phyloP scores from a whole-genome alignment of 768 basidiomycete species.

The Daedaleopsis sinensis region DNA sequence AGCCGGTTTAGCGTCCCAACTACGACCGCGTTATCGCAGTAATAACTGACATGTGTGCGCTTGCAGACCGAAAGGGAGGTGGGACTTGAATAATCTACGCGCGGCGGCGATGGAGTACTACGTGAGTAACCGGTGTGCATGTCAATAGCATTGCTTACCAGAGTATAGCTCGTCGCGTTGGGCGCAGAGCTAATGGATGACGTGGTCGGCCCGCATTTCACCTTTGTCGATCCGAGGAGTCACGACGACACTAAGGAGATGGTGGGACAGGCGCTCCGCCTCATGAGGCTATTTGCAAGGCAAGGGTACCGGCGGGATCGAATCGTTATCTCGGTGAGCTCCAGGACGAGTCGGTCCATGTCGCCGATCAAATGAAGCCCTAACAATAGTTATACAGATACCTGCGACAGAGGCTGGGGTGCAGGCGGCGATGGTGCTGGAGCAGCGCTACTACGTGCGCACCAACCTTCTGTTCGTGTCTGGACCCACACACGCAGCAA shows the following conservation, averaged over 20 bases:
- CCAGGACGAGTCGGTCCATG: background rate
- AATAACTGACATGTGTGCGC: constrained; percentile 20
- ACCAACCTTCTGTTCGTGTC: constrained; percentile 58
- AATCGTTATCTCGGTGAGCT: constrained; percentile 53
- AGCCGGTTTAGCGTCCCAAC: background rate
- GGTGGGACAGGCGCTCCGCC: constrained; percentile 43
- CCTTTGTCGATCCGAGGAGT: constrained; percentile 54
- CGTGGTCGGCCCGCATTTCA: constrained; percentile 50
- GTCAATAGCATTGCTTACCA: background rate
- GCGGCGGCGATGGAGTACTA: constrained; percentile 31
- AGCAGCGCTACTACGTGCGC: constrained; percentile 41
- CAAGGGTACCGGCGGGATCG: constrained; percentile 42
- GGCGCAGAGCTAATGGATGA: constrained; percentile 46
- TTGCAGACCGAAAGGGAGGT: constrained; percentile 7
- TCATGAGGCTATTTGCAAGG: constrained; percentile 44
- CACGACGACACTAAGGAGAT: constrained; percentile 41
- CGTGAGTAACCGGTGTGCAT: constrained; percentile 27
- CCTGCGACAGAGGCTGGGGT: constrained; percentile 62
- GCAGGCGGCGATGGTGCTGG: constrained; percentile 45
- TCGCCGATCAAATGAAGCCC: background rate
- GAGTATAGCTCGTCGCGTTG: constrained; percentile 53
- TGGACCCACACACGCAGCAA: constrained; percentile 54
- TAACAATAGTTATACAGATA: constrained; percentile 39
- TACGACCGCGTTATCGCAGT: background rate
- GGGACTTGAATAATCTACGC: constrained; percentile 6